phyloP scores from a whole-genome alignment of 1,139 yeast species.

The Blastobotrys indianensis region DNA sequence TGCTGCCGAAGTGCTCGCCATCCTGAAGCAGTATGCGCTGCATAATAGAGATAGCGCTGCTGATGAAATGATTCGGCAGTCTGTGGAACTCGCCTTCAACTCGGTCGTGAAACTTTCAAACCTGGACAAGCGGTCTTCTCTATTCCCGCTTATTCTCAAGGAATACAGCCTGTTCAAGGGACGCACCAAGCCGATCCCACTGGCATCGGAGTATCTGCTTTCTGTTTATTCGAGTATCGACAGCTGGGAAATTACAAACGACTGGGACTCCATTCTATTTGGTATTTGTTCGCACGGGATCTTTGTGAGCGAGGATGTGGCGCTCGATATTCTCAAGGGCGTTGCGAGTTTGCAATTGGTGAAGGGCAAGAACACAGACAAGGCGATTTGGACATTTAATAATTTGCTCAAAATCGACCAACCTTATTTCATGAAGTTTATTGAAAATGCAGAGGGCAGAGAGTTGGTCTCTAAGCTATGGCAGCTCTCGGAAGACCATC shows the following conservation, averaged over 20 bases:
- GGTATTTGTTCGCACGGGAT: constrained; percentile 21
- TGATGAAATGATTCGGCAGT: constrained; percentile 13
- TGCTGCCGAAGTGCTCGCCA: constrained; percentile 14
- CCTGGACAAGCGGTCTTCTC: constrained; percentile 22
- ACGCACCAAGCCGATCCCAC: constrained; percentile 16
- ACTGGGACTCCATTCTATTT: constrained; percentile 21
- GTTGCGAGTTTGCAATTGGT: constrained; percentile 14
- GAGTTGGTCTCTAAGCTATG: constrained; percentile 18
- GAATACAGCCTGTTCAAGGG: constrained; percentile 15
- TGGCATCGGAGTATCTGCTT: constrained; percentile 17
- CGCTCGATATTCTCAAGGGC: constrained; percentile 17
- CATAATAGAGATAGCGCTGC: constrained; percentile 12
- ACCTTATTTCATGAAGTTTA: constrained; percentile 17
- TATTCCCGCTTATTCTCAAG: constrained; percentile 15
- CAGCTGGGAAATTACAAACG: constrained; percentile 18
- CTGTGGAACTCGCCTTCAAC: constrained; percentile 16
- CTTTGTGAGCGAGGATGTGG: constrained; percentile 19
- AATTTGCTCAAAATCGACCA: constrained; percentile 15
- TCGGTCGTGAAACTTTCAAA: constrained; percentile 18
- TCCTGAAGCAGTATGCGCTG: constrained; percentile 13
- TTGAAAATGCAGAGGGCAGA: constrained; percentile 17
- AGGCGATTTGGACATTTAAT: constrained; percentile 16
- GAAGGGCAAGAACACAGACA: constrained; percentile 15
- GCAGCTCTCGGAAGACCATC: constrained; percentile 16
- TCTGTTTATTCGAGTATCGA: constrained; percentile 15